Evolutionary conservation across 148 eudicot genomes (phyloP), one percentile per base, ranked within the genome.

Genomic region (Polygonum aviculare): DNA sequence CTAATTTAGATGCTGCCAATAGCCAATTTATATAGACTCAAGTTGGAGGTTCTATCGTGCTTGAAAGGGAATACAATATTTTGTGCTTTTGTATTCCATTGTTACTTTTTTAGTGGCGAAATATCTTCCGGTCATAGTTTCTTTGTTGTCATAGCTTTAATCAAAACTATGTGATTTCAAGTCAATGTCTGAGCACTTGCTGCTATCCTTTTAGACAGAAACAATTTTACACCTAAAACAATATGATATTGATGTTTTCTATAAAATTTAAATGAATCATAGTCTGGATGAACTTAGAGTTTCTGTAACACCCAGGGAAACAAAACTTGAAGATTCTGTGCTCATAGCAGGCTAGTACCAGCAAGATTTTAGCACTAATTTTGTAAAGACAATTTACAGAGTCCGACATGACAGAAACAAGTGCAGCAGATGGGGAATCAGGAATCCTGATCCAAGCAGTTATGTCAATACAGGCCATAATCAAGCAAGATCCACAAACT

Each of bases 401-500:
- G 51, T 81, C 78, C 67, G 60, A 81, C 26, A 83, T 75, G 71
- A 77, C 76, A 59, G 87, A 83, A 45, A 63, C 80, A 75, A 87
- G 81, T 77, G 76, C 79, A 55, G 45, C 74, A 63, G 88, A 85
- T 72, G 96, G 78, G 78, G 99, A 90, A 81, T 90, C 87, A 31
- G 84, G 80, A 73, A 80, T 95, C 80, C 85, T 92, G 75, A 84
- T 88, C 76, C 99, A 92, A 85, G 96, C 93, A 19, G 89, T 95
- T 69, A 82, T 88, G 83, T 92, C 97, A 49, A 83, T 95, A 47
- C 91, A 84, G 80, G 78, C 88, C 77, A 88, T 95, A 78, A 83
- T 95, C 80, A 82, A 80, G 82, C 91, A 85, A 78, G 96, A 95
- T 80, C 94, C 97, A 35, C 76, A 75, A n/a, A 74, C 81, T 69